Evolutionary conservation across 257 asterid species (phyloP).

Genomic region (Perilla frutescens): DNA sequence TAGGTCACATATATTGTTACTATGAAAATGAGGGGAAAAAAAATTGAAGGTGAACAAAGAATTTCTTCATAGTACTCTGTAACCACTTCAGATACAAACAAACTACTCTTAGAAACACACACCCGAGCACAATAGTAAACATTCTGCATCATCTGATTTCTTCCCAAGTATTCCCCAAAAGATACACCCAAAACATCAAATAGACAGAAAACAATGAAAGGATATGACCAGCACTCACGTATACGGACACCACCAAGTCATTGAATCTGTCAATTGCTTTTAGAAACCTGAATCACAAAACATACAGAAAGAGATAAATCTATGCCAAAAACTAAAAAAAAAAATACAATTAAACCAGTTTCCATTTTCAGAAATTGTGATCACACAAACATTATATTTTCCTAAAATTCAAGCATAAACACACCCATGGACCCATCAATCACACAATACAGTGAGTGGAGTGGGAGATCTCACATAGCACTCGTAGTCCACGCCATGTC

Average conservation of each 20-base stretch:
- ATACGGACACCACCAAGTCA: slow-evolving; percentile 93
- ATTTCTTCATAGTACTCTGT: not conserved
- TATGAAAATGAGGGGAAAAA: not conserved
- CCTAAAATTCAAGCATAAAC: not conserved
- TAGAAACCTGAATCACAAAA: slow-evolving; percentile 65
- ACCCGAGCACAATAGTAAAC: not conserved
- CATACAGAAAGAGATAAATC: slow-evolving; percentile 20
- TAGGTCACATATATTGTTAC: not conserved
- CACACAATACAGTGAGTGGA: slow-evolving; percentile 5
- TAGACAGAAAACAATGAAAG: slow-evolving; percentile 42
- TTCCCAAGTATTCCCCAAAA: not conserved
- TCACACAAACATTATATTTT: not conserved
- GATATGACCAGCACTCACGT: slow-evolving; percentile 99
- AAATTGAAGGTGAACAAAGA: not conserved
- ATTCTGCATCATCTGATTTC: not conserved
- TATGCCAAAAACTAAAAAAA: slow-evolving; percentile 10
- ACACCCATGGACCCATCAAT: not conserved
- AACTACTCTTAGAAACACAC: not conserved
- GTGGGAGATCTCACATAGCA: slow-evolving; percentile 74
- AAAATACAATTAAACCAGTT: not conserved
- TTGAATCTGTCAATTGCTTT: slow-evolving; percentile 85
- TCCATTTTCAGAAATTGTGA: not conserved
- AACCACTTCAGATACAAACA: not conserved
- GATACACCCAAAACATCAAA: not conserved
- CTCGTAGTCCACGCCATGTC: slow-evolving; percentile 97